Conservation (phyloP, 148 eudicot genomes). For the Hydrangea macrophylla region DNA sequence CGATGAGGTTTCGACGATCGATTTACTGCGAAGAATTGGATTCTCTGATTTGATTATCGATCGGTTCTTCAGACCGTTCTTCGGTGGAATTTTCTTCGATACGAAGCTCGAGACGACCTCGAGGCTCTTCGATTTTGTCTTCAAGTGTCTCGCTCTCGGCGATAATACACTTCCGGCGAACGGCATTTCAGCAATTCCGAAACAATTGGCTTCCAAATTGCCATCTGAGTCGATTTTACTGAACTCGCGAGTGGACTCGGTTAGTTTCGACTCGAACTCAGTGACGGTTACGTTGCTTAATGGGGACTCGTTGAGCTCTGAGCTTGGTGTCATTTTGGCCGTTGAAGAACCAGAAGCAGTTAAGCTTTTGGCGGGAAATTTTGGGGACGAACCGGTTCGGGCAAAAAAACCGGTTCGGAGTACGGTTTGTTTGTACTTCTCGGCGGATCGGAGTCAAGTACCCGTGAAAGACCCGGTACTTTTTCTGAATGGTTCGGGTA, state of each 20-base stretch:
- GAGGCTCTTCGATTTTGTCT: constrained; percentile 75
- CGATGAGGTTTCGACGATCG: constrained; percentile 48
- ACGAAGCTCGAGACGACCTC: constrained; percentile 78
- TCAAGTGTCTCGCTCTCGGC: constrained; percentile 83
- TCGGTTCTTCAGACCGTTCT: constrained; percentile 82
- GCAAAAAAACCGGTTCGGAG: constrained; percentile 48
- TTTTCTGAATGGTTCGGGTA: constrained; percentile 79
- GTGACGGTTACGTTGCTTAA: constrained; percentile 36
- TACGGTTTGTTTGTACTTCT: constrained; percentile 79
- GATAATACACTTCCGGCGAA: constrained; percentile 72
- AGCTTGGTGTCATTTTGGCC: constrained; percentile 72
- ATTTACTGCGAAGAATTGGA: constrained; percentile 46
- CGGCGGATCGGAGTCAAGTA: constrained; percentile 34
- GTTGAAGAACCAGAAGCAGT: constrained; percentile 76
- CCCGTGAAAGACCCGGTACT: constrained; percentile 67
- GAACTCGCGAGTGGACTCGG: constrained; percentile 50
- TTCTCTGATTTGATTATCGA: constrained; percentile 63
- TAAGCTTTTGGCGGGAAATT: constrained; percentile 59
- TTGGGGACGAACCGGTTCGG: constrained; percentile 8
- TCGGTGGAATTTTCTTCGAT: constrained; percentile 93
- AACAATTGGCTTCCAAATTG: constrained; percentile 73
- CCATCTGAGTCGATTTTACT: constrained; percentile 46
- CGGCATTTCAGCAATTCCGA: constrained; percentile 83
- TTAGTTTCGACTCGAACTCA: constrained; percentile 28
- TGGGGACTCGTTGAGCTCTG: constrained; percentile 56